Base-by-base conservation (phyloP, 306 rosid species). In the Gleditsia sinensis region DNA sequence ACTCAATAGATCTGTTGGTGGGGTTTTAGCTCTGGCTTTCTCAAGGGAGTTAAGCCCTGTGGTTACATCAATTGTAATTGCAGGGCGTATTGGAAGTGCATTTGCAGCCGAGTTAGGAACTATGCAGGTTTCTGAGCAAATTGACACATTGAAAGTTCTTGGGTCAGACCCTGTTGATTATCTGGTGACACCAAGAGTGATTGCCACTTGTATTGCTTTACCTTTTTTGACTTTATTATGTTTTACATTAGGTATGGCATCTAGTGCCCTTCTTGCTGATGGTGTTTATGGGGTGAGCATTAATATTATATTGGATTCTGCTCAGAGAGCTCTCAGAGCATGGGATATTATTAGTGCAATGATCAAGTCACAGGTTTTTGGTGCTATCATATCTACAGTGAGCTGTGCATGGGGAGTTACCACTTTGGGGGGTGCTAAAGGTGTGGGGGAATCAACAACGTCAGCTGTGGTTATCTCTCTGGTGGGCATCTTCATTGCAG, bases 91-190 rank as follows among this genome's bases (percentile, higher is more conserved):
- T 43, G 99, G 99, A 77, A 94, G 99, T 11, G 94, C 99, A 48
- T 94, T 83, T 66, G 99, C 99, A 14, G 99, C 99, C 30, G 99
- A 94, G 68, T 82, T 94, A 33, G 99, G 99, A 75, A 94, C 99
- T 55, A 94, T 94, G 99, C 99, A 94, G 85, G 99, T 94, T 72
- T 92, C 99, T 6, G 99, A 94, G 80, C 98, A 92, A 83, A 94
- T 89, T 11, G 98, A 94, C 75, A 90, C 93, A 17, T 75, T 94
- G 75, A 82, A 98, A 84, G 96, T 94, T 77, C 95, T 92, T 43
- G 98, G 99, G 36, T 74, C 99, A 12, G 87, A 90, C 69, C 98
- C 97, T 0, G 93, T 94, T 16, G 98, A 94, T 81, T 92, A 94
- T 71, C 96, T 94, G 19, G 93, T 94, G 60, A 88, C 96, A 0